Base-by-base conservation (phyloP, 2,329 filamentous ascomycete species). In the Xylariaceae sp. region DNA sequence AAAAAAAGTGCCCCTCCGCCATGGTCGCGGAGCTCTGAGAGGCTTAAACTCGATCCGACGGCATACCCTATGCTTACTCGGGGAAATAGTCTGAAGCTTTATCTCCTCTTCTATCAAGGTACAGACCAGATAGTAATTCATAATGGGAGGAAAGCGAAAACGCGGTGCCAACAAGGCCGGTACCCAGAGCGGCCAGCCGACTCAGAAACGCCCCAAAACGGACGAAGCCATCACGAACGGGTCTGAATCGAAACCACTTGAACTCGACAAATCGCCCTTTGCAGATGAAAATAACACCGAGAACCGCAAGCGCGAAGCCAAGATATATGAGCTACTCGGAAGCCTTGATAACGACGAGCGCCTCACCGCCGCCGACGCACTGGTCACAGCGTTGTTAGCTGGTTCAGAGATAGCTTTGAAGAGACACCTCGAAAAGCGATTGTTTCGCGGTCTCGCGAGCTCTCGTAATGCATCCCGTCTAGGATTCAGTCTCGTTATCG, bases 381-480 rank as follows among this genome's bases (percentile, higher is more conserved):
- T 88, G 28, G 73, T 87, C 5, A 82, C 81, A 0, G 80, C 81
- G 6, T 77, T 88, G 1, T 69, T 87, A 1, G 79, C 73, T 34
- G 77, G 75, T 39, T 74, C 82, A 17, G 84, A 87, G 69, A 65
- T 75, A 1, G 80, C 84, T 2, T 75, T 88, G 12, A 73, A 80
- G 64, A 77, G 84, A 56, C 86, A 88, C 65, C 75, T 88, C 26
- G 83, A 86, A 62, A 84, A 84, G 69, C 83, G 89, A 23, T 79
- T 99, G 33, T 91, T 97, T 72, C 87, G 91, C 52, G 95, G 95
- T 36, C 85, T 98, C 16, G 92, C 93, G 60, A 97, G 92, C 72
- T 89, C 92, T 52, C 87, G 92, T 55, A 96, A 96, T 76, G 91
- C 91, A 11, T 92, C 94, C 16, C 84, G 95, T 23, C 78, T 95